phyloP scores from a whole-genome alignment of 768 basidiomycete species.

The Psilocybe sp. region DNA sequence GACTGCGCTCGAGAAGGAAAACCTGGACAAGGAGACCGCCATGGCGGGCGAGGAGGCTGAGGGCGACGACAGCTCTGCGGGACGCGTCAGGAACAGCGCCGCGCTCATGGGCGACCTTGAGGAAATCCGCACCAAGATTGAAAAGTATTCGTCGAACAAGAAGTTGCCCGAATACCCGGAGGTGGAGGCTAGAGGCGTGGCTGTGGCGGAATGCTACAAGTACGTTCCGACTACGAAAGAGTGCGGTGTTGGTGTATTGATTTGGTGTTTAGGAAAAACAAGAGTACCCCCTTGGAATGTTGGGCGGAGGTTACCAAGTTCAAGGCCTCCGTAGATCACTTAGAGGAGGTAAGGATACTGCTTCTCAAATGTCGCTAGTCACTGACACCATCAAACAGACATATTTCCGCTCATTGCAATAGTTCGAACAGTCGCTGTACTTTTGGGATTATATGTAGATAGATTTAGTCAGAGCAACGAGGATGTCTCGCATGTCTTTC shows the following conservation, averaged over 20 bases:
- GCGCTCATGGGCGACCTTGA: constrained; percentile 73
- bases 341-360: constrained; percentile 57
- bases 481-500: no score
- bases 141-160: constrained; percentile 59
- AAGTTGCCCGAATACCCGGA: constrained; percentile 52
- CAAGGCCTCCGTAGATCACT: constrained; percentile 60
- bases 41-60: constrained; percentile 44
- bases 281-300: constrained; percentile 62
- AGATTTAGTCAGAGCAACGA: no score
- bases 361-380: neutral
- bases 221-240: constrained; percentile 28
- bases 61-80: constrained; percentile 30
- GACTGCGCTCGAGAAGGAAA: constrained; percentile 80
- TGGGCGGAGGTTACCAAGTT: constrained; percentile 71
- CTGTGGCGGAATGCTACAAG: constrained; percentile 76
- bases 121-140: constrained; percentile 69
- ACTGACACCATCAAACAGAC: constrained; percentile 35
- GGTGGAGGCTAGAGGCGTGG: constrained; percentile 55
- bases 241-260: constrained; percentile 1
- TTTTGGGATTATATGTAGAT: no score
- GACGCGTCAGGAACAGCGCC: constrained; percentile 55
- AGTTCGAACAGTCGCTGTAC: constrained; percentile 11
- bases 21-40: constrained; percentile 70
- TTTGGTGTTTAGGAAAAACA: constrained; percentile 41
- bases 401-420: constrained; percentile 60